Base-by-base conservation (phyloP, 768 basidiomycete species). In the Pleurotus platypus region DNA sequence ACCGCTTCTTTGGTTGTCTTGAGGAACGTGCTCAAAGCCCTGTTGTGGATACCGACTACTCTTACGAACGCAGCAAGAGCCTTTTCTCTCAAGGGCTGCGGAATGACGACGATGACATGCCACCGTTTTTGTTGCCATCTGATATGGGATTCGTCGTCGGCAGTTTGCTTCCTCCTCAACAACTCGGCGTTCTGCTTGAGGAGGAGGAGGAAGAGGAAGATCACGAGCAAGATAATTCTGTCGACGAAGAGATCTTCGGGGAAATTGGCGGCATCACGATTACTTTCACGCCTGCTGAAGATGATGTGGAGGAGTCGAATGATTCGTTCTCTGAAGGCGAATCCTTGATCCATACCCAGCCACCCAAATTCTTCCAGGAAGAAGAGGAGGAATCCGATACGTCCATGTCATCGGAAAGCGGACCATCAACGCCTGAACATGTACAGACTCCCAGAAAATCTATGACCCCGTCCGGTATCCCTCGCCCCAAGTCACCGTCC, bases 1-100 rank as follows among this genome's bases (percentile, higher is more conserved):
- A 92, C 66, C 79, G 76, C 35, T 92, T 92, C 78, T 92, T 92
- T 62, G 85, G 81, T 43, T 92, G 89, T 59, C 71, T 83, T 39
- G 79, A 81, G 61, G 76, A 78, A 38, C 67, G 63, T 26, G 70
- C 73, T 24, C 70, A 65, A 4, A 71, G 71, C 42, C 74, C 80
- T 0, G 83, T 84, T 5, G 69, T 73, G 65, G 67, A 65, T 48
- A 73, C 74, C 46, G 38, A 71, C 75, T 60, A 64, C 70, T 42
- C 80, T 75, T 65, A 72, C 63, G 86, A 87, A 67, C 78, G 74
- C 66, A 82, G 76, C 68, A 86, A 85, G 69, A 77, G 73, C 55
- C 62, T 84, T 18, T 91, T 90, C 63, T 74, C 84, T 1, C 76
- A 75, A 64, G 39, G 77, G 75, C 42, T 71, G 87, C 68, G 73